These are phyloP conservation scores for Thielaviopsis ethacetica DNA, from an alignment of 2,329 filamentous ascomycete genomes.

Conservation along the genomic window DNA sequence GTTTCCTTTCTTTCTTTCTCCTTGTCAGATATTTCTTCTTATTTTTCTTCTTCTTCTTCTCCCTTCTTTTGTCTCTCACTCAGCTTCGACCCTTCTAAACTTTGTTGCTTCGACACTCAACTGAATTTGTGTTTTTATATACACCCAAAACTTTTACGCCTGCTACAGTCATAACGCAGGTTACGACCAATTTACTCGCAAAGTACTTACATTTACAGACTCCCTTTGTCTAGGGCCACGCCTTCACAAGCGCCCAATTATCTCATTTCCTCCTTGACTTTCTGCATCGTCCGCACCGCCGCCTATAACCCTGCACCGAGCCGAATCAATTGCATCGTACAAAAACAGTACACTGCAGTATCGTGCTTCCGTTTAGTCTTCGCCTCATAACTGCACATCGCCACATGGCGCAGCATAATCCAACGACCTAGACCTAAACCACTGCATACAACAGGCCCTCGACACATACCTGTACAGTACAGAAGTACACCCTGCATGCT, in stretches of 20 bases:
- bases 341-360: not conserved
- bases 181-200: not conserved
- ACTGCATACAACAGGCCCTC: no score
- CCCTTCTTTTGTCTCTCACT: not conserved
- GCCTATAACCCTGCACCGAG: not conserved
- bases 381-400: not conserved
- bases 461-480: no score
- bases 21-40: not conserved
- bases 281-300: not conserved
- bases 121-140: no score
- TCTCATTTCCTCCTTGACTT: not conserved
- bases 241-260: not conserved
- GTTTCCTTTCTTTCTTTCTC: not conserved
- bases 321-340: not conserved
- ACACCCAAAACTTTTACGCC: no score
- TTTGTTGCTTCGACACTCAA: no score
- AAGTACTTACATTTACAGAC: not conserved
- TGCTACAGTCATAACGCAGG: no score
- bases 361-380: not conserved
- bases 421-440: no score
- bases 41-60: not conserved
- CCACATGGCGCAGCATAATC: not conserved
- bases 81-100: not conserved
- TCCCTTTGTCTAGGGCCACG: not conserved
- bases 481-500: no score